These are phyloP conservation scores for Talaromyces marneffei DNA, from an alignment of 2,329 filamentous ascomycete species.

Conservation along the genomic window DNA sequence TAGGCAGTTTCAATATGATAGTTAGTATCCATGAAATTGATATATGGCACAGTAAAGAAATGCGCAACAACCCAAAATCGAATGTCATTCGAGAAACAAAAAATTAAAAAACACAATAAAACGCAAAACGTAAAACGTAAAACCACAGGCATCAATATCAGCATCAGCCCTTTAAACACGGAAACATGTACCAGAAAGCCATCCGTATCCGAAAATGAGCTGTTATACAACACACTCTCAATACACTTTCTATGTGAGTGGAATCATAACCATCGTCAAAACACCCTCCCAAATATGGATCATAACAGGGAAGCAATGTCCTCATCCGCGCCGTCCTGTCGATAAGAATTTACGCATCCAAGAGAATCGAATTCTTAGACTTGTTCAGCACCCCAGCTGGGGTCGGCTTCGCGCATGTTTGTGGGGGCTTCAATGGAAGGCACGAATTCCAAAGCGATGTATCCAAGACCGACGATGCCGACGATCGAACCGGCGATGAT, in stretches of 20 bases:
- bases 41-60: neutral
- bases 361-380: slow-evolving; percentile 48
- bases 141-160: neutral
- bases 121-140: neutral
- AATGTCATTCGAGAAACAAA: neutral
- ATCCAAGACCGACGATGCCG: slow-evolving; percentile 70
- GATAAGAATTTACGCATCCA: neutral
- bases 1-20: neutral
- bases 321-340: no score
- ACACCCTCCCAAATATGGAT: neutral
- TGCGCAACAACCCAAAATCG: neutral
- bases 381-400: slow-evolving; percentile 71
- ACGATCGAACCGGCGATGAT: slow-evolving; percentile 73
- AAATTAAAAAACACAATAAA: neutral
- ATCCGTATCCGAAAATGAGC: neutral
- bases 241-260: neutral
- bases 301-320: no score
- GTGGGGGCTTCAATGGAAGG: slow-evolving; percentile 72
- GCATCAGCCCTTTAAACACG: neutral
- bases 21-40: neutral
- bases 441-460: slow-evolving; percentile 68
- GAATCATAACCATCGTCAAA: slow-evolving; percentile 1
- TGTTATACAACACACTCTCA: neutral
- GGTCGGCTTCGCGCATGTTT: slow-evolving; percentile 74
- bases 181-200: neutral